A percentile compares a stretch with the other conserved stretches of the same genome.
Evolutionary conservation across 1,139 yeast genomes (phyloP).

Genomic region (Suhomyces bolitotheri): DNA sequence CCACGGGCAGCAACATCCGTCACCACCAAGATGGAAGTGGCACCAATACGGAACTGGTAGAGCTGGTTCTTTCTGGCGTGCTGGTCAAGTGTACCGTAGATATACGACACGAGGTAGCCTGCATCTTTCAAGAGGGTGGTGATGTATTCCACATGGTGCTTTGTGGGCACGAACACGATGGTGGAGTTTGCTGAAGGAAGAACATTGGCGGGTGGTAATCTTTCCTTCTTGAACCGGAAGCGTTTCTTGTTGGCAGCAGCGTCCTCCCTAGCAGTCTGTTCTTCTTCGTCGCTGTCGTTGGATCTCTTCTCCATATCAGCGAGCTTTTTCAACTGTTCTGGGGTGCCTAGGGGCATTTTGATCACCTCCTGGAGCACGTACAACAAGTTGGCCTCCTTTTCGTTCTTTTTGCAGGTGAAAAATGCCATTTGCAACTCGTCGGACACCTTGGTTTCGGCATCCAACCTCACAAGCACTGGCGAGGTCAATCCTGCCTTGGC

Average conservation of each 20-base stretch:
- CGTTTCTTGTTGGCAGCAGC: slow-evolving; percentile 28
- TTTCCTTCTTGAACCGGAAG: slow-evolving; percentile 50
- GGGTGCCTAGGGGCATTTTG: slow-evolving; percentile 77
- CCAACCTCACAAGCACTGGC: slow-evolving; percentile 89
- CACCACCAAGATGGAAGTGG: slow-evolving; percentile 81
- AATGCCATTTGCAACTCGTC: slow-evolving; percentile 91
- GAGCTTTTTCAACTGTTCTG: slow-evolving; percentile 58
- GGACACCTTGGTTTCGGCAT: slow-evolving; percentile 86
- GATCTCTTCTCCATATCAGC: slow-evolving; percentile 47
- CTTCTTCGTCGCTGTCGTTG: slow-evolving; percentile 52
- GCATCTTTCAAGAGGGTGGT: slow-evolving; percentile 66
- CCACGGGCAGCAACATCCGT: slow-evolving; percentile 99
- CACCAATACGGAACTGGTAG: slow-evolving; percentile 79
- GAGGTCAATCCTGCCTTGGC: slow-evolving; percentile 95
- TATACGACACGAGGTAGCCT: slow-evolving; percentile 85
- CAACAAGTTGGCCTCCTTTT: slow-evolving; percentile 85
- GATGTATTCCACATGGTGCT: slow-evolving; percentile 95
- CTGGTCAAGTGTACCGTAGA: slow-evolving; percentile 94
- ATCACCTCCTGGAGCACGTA: slow-evolving; percentile 79
- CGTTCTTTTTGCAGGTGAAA: slow-evolving; percentile 75
- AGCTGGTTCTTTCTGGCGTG: slow-evolving; percentile 91
- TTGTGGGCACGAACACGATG: slow-evolving; percentile 91
- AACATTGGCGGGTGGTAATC: slow-evolving; percentile 75
- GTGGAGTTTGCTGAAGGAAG: slow-evolving; percentile 80
- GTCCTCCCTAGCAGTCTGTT: slow-evolving; percentile 40